Conservation (phyloP, 768 basidiomycete species). For the Termitomyces sp. region DNA sequence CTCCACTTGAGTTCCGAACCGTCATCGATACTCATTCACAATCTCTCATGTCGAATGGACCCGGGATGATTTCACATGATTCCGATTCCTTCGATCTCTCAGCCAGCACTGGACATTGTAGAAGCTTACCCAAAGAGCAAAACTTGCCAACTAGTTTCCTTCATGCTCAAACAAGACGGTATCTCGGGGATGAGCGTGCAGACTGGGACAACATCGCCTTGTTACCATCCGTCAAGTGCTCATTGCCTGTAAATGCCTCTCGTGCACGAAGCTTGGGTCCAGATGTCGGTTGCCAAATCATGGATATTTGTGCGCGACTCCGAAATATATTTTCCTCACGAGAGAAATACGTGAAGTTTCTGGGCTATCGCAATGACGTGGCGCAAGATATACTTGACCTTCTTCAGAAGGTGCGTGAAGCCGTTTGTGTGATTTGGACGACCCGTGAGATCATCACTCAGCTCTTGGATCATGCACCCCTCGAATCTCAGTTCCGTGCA, state of each 20-base stretch:
- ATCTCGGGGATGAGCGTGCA: not conserved
- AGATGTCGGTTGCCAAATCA: not conserved
- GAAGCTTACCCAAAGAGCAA: not conserved
- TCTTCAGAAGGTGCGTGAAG: not conserved
- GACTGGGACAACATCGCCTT: not conserved
- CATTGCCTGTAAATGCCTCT: not conserved
- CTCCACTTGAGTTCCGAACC: too few species aligned
- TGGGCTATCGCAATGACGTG: not conserved
- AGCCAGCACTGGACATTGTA: not conserved
- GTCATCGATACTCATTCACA: not conserved
- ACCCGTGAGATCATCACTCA: not conserved
- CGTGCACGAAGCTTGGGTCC: not conserved
- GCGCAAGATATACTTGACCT: not conserved
- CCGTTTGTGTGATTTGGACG: not conserved
- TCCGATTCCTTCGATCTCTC: not conserved
- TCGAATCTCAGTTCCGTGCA: slow-evolving; percentile 3
- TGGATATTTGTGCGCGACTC: not conserved
- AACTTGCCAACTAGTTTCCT: not conserved
- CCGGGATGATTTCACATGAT: not conserved
- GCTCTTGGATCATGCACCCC: slow-evolving; percentile 14
- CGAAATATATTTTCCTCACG: not conserved
- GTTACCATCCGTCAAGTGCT: not conserved
- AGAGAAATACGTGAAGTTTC: not conserved
- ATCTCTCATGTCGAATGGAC: not conserved
- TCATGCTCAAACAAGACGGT: not conserved